Percentiles rank a stretch among this genome's conserved stretches.
phyloP scores from a whole-genome alignment of 495 filamentous ascomycete species.

The Aspergillus bertholletiae region DNA sequence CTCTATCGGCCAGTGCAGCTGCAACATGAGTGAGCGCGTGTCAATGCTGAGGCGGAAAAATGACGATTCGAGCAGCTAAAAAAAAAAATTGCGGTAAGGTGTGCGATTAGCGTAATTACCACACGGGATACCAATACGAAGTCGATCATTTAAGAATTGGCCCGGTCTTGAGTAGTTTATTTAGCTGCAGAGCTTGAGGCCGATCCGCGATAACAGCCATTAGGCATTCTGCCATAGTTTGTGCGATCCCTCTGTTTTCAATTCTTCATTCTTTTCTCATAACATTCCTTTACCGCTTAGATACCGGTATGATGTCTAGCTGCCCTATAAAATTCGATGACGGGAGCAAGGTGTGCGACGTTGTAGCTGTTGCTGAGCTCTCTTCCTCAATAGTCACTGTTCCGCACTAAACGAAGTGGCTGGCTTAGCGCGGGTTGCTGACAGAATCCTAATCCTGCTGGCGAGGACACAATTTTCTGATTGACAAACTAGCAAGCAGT shows the following conservation, averaged over 20 bases:
- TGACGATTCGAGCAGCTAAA: background rate
- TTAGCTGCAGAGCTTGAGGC: conserved; percentile 1
- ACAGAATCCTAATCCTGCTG: background rate
- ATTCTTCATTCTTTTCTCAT: background rate
- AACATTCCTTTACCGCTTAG: background rate
- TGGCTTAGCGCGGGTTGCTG: background rate
- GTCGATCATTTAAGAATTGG: conserved; percentile 5
- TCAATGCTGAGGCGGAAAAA: background rate
- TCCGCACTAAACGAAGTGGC: background rate
- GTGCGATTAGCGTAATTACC: background rate
- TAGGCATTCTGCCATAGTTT: background rate
- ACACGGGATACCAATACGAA: background rate
- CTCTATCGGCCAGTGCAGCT: background rate
- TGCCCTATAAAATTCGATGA: background rate
- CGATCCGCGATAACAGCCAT: background rate
- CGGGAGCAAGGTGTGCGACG: background rate
- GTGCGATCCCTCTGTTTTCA: background rate
- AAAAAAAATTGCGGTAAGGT: background rate
- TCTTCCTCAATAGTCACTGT: background rate
- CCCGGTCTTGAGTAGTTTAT: background rate
- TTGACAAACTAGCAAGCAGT: background rate
- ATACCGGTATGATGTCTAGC: background rate
- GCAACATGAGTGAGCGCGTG: background rate
- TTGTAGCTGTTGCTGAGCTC: background rate
- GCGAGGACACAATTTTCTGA: background rate